These are phyloP conservation scores for Fusarium guadeloupense DNA, from an alignment of 2,329 filamentous ascomycete genomes.

Conservation along the genomic window DNA sequence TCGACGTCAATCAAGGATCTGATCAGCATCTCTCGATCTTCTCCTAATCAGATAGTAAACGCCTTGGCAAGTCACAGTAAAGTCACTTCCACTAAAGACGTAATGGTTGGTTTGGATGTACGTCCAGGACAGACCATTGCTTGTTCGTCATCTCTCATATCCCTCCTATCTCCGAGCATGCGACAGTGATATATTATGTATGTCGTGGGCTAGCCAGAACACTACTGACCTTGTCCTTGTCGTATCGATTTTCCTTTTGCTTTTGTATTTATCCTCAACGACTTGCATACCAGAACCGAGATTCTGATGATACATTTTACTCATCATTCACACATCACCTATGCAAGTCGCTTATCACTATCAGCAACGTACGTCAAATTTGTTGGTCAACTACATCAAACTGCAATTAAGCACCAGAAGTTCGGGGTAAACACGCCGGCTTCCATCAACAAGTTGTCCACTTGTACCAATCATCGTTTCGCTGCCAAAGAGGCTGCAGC, in stretches of 20 bases:
- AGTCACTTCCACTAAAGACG: constrained; percentile 15
- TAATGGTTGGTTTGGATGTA: constrained; percentile 30
- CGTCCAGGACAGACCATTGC: constrained; percentile 1
- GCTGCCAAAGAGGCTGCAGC: constrained; percentile 1
- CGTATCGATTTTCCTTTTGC: neutral
- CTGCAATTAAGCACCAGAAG: neutral
- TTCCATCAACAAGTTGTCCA: too few species aligned
- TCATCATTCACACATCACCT: constrained; percentile 16
- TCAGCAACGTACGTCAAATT: neutral
- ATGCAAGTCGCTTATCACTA: neutral
- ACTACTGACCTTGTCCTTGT: neutral
- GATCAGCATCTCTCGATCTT: constrained; percentile 11
- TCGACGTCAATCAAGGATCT: constrained; percentile 2
- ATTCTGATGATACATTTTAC: neutral
- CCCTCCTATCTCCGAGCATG: constrained; percentile 4
- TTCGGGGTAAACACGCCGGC: neutral
- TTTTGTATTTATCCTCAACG: neutral
- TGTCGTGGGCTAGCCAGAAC: neutral
- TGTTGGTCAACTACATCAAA: neutral
- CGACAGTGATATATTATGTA: constrained; percentile 8
- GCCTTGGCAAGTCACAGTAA: neutral
- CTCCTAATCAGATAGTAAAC: constrained; percentile 10
- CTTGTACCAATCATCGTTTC: constrained; percentile 4
- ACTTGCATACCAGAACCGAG: neutral
- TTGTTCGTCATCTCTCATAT: constrained; percentile 29